Percentiles rank a stretch among this genome's conserved stretches.
Evolutionary conservation across 805 yeast species (phyloP).

Genomic region (Starmerella kuoi): DNA sequence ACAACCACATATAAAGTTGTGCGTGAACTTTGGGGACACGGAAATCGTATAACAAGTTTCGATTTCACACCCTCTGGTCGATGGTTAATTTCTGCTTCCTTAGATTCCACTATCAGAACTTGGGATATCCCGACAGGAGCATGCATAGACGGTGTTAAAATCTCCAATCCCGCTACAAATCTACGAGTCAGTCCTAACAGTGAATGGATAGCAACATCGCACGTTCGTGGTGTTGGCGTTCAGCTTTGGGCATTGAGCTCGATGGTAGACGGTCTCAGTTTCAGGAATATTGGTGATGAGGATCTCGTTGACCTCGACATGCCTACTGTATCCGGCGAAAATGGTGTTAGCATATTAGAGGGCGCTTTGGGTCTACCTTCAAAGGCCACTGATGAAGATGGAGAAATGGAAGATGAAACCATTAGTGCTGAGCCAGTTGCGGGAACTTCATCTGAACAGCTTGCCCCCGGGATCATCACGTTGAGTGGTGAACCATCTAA

Average conservation of each 20-base stretch:
- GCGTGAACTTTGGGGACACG: slow-evolving; percentile 80
- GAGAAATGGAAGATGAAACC: slow-evolving; percentile 25
- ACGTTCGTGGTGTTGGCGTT: slow-evolving; percentile 81
- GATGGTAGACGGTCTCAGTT: slow-evolving; percentile 58
- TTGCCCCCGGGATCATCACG: slow-evolving; percentile 50
- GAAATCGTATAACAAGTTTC: slow-evolving; percentile 71
- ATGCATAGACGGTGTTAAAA: slow-evolving; percentile 80
- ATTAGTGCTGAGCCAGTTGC: slow-evolving; percentile 29
- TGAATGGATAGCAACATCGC: slow-evolving; percentile 83
- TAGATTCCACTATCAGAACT: slow-evolving; percentile 81
- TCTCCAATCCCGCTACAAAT: slow-evolving; percentile 68
- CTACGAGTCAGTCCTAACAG: slow-evolving; percentile 77
- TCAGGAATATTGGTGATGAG: slow-evolving; percentile 62
- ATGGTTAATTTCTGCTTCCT: slow-evolving; percentile 74
- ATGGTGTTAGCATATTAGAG: slow-evolving; percentile 56
- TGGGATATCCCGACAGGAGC: slow-evolving; percentile 98
- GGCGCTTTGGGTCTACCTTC: slow-evolving; percentile 41
- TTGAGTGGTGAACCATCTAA: slow-evolving; percentile 65
- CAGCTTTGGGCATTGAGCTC: slow-evolving; percentile 86
- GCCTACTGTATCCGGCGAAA: slow-evolving; percentile 72
- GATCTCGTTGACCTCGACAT: slow-evolving; percentile 42
- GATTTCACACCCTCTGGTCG: slow-evolving; percentile 93
- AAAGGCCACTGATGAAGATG: slow-evolving; percentile 31
- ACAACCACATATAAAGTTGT: slow-evolving; percentile 68
- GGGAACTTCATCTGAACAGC: slow-evolving; percentile 36